Evolutionary conservation across 2,329 filamentous ascomycete species (phyloP), one percentile per base, ranked within the genome.

Genomic region (Cordyceps militaris): DNA sequence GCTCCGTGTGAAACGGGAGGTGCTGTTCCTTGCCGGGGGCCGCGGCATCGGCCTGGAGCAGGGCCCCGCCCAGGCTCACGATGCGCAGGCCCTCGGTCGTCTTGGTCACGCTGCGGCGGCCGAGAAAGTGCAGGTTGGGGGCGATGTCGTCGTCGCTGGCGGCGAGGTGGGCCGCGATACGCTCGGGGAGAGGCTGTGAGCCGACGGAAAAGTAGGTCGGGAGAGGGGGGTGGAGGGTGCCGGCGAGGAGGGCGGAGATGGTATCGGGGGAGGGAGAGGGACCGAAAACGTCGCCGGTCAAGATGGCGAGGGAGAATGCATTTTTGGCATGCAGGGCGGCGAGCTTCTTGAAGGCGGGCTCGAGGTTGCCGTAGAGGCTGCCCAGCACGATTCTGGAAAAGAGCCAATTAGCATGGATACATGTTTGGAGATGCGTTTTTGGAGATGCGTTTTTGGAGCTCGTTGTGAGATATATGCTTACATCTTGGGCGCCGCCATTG

Each of bases 151-250:
- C 86, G 61, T 88, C 83, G 28, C 81, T 80, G 34, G 81, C 80
- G 67, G 90, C 81, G n/a, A 42, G 19, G 38, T n/a, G 38, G 66
- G 88, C 82, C 21, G 88, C 76, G 23, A 97, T 82, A 30, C 77
- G 74, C 3, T 78, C 71, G 0, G 94, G 94, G 6, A 99, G 77
- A n/a, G 86, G 74, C 48, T 79, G 79, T 38, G 78, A 85, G 63
- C 89, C 91, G 60, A 96, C 79, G 3, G 89, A 90, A 70, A 97
- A 99, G 74, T 99, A 99, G 9, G 88, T 95, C 1, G 92, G 86
- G 1, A 97, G 75, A 3, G 92, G 86, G 4, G 97, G 77, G 23
- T 78, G 69, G 54, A 96, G 85, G 11, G 81, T 77, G n/a, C 91
- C 91, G 26, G 82, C 73, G 1, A 97, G 73, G 3, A 99, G 79